Evolutionary conservation across 495 filamentous ascomycete genomes (phyloP).

Genomic region (Xylaria intraflava): DNA sequence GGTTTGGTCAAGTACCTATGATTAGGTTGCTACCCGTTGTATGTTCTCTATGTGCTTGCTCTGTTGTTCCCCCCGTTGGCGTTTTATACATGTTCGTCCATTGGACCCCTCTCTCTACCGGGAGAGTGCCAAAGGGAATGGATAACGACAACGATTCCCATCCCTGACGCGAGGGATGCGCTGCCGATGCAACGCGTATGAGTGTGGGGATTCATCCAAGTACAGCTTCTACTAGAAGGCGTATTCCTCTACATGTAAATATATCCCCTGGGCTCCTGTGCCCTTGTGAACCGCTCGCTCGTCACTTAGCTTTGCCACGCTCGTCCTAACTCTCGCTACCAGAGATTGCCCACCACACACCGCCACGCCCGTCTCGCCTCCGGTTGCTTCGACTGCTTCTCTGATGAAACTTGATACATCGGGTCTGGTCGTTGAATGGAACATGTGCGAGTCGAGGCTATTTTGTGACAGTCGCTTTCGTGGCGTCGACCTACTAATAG

Average conservation of each 20-base stretch:
- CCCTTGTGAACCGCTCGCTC: slow-evolving; percentile 88
- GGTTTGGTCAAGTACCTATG: no score
- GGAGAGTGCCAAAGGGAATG: no score
- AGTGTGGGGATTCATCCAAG: background rate
- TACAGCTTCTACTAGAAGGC: slow-evolving; percentile 26
- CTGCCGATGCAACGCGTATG: background rate
- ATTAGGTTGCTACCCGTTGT: no score
- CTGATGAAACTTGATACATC: slow-evolving; percentile 42
- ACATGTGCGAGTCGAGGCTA: slow-evolving; percentile 36
- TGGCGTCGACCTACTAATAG: background rate
- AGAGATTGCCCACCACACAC: slow-evolving; percentile 71
- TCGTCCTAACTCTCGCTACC: slow-evolving; percentile 56
- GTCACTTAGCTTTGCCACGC: slow-evolving; percentile 66
- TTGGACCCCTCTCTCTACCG: no score
- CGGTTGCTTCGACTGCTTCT: slow-evolving; percentile 58
- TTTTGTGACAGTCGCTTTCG: slow-evolving; percentile 24
- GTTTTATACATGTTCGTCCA: no score
- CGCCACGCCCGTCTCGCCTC: slow-evolving; percentile 76
- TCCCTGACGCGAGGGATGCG: background rate
- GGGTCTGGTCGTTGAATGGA: slow-evolving; percentile 33
- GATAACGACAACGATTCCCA: no score
- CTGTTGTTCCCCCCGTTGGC: no score
- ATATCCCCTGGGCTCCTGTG: slow-evolving; percentile 73
- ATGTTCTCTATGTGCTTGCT: no score
- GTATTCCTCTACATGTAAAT: slow-evolving; percentile 47